Evolutionary conservation across 352 stramenopile genomes (phyloP), one percentile per base, ranked within the genome.

Genomic region (Blastocystis sp.): DNA sequence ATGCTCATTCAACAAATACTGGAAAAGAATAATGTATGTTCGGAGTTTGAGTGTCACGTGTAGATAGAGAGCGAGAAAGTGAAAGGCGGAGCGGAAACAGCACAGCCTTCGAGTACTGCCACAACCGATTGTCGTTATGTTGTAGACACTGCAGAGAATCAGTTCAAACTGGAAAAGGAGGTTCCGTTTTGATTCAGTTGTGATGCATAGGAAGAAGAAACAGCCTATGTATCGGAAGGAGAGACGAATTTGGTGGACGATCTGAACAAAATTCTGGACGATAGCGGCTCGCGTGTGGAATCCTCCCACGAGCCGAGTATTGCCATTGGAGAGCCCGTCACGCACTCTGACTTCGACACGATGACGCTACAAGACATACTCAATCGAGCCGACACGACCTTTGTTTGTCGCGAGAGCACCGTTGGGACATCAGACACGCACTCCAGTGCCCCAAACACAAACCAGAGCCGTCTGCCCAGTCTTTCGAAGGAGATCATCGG

Each of bases 241-340:
- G 66, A 53, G n/a, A 60, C 66, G 1, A 53, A 56, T 41, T 53
- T 77, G 4, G 66, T 77, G 38, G 66, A 77, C 23, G 66, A 77
- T 77, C 41, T 77, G 66, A 77, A 77, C 19, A 41, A 77, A 5
- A 23, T 77, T 17, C 19, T 77, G 66, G 34, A 77, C 34, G 66
- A 28, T 0, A 34, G 60, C 60, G 34, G 17, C 3, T 53, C 66
- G 4, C 28, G 34, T 53, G n/a, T 77, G 28, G 28, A 34, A 34
- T 34, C 28, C 1, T 77, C 66, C 19, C 3, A 40, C 19, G 41
- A 23, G 10, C 21, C 53, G 60, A 66, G 14, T n/a, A 34, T 5
- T 4, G 34, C 34, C 53, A 60, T 43, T 9, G 34, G 34, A 53
- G n/a, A 2, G 2, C 17, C 7, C 23, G 10, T 53, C 4, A 53